Evolutionary conservation across 257 asterid genomes (phyloP), one percentile per base, ranked within the genome.

Genomic region (Leonotis leonurus): DNA sequence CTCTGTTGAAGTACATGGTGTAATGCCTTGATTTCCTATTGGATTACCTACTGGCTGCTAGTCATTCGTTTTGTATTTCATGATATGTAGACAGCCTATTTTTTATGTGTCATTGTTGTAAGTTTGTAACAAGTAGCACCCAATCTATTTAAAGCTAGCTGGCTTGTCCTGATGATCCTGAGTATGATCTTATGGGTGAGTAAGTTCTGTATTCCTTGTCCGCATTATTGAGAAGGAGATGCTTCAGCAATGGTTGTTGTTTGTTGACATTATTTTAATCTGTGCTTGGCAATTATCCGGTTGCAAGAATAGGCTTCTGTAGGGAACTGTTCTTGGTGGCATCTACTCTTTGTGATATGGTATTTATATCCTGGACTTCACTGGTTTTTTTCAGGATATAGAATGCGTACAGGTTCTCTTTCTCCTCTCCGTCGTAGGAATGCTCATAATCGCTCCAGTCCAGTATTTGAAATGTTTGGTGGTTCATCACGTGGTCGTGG

Each of bases 301-400:
- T 74, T 73, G 63, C 88, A 75, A 73, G 46, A 77, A 36, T 71
- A 75, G 84, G 81, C 75, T 64, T 66, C 60, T 50, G 18, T 75
- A 63, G 82, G 83, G 68, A 70, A 61, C 55, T 69, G 24, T 76
- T 72, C 78, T 74, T 77, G 83, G 83, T 78, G 77, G 27, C 71
- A 46, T 78, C 64, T 70, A 60, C 80, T 75, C 67, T 51, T 25
- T 68, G 51, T 70, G 70, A 73, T 73, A 68, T 80, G 82, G 78
- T 61, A 80, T 82, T 73, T 71, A 81, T 64, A 64, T 77, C 62
- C 75, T 79, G 81, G 86, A 78, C 75, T 78, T 83, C 86, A 68
- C 87, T 80, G 87, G 85, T 73, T 82, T 79, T 78, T 88, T 86
- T 80, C 97, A 89, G 97, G 96, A 71, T 81, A 80, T 87, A 85